These are phyloP conservation scores for Psilocybe cyanescens DNA, from an alignment of 768 basidiomycete species.

Conservation along the genomic window DNA sequence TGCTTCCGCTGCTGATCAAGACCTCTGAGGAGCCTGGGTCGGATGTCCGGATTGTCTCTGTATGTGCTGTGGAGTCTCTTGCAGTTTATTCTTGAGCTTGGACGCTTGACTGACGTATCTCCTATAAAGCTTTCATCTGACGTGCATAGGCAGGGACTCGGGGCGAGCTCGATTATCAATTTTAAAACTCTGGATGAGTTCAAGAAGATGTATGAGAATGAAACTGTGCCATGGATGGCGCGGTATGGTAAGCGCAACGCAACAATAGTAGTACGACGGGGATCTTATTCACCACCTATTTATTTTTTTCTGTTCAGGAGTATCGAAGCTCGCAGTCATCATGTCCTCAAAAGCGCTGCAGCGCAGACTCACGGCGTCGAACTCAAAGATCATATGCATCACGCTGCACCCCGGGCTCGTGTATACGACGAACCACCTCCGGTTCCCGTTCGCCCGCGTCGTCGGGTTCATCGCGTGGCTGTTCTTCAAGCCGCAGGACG, in stretches of 20 bases:
- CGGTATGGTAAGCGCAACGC: conserved; percentile 10
- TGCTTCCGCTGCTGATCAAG: conserved; percentile 20
- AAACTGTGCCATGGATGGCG: conserved; percentile 5
- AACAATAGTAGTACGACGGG: no score
- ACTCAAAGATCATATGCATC: conserved; percentile 11
- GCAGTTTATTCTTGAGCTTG: background rate
- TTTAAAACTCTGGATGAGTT: conserved; percentile 15
- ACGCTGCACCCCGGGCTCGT: conserved; percentile 20
- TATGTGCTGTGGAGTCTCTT: background rate
- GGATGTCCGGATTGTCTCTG: conserved; percentile 21
- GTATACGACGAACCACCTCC: conserved; percentile 10
- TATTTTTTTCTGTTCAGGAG: background rate
- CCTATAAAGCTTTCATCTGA: background rate
- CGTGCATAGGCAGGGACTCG: conserved; percentile 1
- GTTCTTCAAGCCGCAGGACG: conserved; percentile 30
- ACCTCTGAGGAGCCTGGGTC: conserved; percentile 18
- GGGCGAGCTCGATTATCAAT: conserved; percentile 9
- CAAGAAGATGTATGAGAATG: conserved; percentile 11
- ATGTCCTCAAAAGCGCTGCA: conserved; percentile 16
- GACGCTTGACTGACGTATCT: background rate
- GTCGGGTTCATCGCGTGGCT: conserved; percentile 23
- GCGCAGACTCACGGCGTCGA: conserved; percentile 4
- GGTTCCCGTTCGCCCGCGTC: conserved; percentile 14
- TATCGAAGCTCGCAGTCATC: conserved; percentile 19
- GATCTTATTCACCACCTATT: background rate